A percentile compares a stretch with the other conserved stretches of the same genome.
Evolutionary conservation across 805 yeast genomes (phyloP).

Genomic region (Teunomyces tritomae): DNA sequence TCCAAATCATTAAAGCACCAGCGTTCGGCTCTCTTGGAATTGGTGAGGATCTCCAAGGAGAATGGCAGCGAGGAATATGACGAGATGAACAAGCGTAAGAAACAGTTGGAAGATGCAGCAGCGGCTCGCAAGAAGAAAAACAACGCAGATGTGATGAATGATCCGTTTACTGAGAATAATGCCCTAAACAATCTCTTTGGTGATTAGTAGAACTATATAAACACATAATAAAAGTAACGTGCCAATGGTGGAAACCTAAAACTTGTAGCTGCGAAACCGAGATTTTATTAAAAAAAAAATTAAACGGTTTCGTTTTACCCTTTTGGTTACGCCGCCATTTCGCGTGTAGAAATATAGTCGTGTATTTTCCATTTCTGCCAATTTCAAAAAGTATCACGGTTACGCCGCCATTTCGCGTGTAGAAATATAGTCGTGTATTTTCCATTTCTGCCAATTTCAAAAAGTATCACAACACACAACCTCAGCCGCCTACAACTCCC

Average conservation of each 20-base stretch:
- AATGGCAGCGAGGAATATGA: slow-evolving; percentile 33
- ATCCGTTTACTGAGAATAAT: slow-evolving; percentile 69
- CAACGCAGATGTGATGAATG: slow-evolving; percentile 58
- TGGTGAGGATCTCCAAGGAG: slow-evolving; percentile 62
- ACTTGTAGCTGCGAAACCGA: neutral
- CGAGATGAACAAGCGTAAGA: slow-evolving; percentile 48
- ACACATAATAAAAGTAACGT: neutral
- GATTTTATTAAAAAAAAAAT: too few species aligned
- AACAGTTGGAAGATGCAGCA: slow-evolving; percentile 50
- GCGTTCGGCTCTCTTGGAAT: slow-evolving; percentile 72
- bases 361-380: neutral
- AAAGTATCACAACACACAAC: neutral
- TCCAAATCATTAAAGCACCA: slow-evolving; percentile 77
- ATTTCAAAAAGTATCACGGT: neutral
- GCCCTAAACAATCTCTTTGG: slow-evolving; percentile 61
- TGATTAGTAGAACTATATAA: slow-evolving; percentile 25
- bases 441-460: neutral
- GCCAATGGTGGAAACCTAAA: neutral
- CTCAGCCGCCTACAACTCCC: neutral
- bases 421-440: neutral
- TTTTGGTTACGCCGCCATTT: neutral
- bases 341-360: neutral
- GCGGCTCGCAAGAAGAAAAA: slow-evolving; percentile 48
- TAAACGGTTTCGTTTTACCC: too few species aligned
- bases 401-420: neutral